Evolutionary conservation across 371 early-diverging fungal genomes (phyloP), one percentile per base, ranked within the genome.

Genomic region (Mycotypha africana): DNA sequence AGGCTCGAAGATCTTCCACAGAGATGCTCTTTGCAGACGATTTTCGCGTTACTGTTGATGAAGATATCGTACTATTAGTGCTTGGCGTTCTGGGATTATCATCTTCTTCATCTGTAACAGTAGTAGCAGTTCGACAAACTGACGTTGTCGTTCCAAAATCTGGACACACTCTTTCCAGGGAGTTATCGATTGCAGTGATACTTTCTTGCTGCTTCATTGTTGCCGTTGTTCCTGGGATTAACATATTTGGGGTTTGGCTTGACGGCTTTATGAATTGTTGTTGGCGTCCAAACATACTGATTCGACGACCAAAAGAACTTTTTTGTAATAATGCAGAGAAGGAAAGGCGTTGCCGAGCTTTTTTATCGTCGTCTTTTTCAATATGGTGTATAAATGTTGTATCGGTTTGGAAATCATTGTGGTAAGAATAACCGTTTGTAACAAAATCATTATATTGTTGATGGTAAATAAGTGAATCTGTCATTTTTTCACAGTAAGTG

Each of bases 241-340:
- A n/a, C n/a, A n/a, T n/a, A n/a, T n/a, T n/a, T n/a, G n/a, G n/a
- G n/a, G n/a, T n/a, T n/a, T n/a, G n/a, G n/a, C n/a, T n/a, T n/a
- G n/a, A n/a, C n/a, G n/a, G n/a, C n/a, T n/a, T n/a, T n/a, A n/a
- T n/a, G n/a, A n/a, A n/a, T n/a, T n/a, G n/a, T n/a, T n/a, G n/a
- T n/a, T n/a, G n/a, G n/a, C n/a, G n/a, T n/a, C n/a, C n/a, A n/a
- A n/a, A n/a, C n/a, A n/a, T n/a, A n/a, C n/a, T n/a, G n/a, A n/a
- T n/a, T n/a, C n/a, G n/a, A n/a, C n/a, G 5, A 28, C 28, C 28
- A 28, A 8, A 28, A 28, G 11, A 11, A 8, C 28, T 28, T 28
- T 28, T 5, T 38, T 52, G 51, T 41, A 58, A 37, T 43, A 58
- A 47, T 35, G 45, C 34, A 22, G 49, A 44, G 22, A 54, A 54